Evolutionary conservation across 352 stramenopile species (phyloP).

Genomic region (Pythium monospermum): DNA sequence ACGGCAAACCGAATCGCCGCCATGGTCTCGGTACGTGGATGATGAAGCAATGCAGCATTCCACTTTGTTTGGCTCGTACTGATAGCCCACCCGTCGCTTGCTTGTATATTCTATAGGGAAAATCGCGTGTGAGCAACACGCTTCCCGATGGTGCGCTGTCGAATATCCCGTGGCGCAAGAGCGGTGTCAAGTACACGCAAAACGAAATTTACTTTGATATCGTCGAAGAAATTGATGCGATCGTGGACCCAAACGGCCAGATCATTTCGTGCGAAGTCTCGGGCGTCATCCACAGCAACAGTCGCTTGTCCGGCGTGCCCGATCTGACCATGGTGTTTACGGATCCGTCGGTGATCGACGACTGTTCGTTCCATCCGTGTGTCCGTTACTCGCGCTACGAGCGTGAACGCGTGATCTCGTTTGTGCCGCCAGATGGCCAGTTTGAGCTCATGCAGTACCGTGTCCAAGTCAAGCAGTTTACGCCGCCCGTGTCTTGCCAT

Average conservation of each 20-base stretch:
- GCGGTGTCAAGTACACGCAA: slow-evolving; percentile 92
- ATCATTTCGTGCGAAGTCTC: slow-evolving; percentile 95
- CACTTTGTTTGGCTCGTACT: no score
- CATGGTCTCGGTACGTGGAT: slow-evolving; percentile 67
- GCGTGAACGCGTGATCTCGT: slow-evolving; percentile 94
- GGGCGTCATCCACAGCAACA: slow-evolving; percentile 94
- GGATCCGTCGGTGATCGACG: slow-evolving; percentile 94
- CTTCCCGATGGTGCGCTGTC: slow-evolving; percentile 90
- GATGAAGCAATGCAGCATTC: no score
- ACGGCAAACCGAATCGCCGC: slow-evolving; percentile 88
- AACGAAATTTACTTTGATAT: slow-evolving; percentile 99
- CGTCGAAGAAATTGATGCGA: slow-evolving; percentile 97
- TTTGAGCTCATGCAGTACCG: slow-evolving; percentile 94
- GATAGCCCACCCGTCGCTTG: no score
- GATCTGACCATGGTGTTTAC: slow-evolving; percentile 97
- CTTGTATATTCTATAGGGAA: slow-evolving; percentile 34
- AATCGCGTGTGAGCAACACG: slow-evolving; percentile 89
- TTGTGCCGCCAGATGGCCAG: slow-evolving; percentile 96
- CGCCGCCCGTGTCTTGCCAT: slow-evolving; percentile 87
- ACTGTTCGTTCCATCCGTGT: slow-evolving; percentile 98
- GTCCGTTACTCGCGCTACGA: slow-evolving; percentile 96
- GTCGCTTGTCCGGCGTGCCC: slow-evolving; percentile 93
- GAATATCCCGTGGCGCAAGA: slow-evolving; percentile 97
- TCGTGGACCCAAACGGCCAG: slow-evolving; percentile 88
- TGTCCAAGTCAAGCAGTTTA: slow-evolving; percentile 75